Evolutionary conservation across 495 filamentous ascomycete species (phyloP).

Genomic region (Penicillium canariense): DNA sequence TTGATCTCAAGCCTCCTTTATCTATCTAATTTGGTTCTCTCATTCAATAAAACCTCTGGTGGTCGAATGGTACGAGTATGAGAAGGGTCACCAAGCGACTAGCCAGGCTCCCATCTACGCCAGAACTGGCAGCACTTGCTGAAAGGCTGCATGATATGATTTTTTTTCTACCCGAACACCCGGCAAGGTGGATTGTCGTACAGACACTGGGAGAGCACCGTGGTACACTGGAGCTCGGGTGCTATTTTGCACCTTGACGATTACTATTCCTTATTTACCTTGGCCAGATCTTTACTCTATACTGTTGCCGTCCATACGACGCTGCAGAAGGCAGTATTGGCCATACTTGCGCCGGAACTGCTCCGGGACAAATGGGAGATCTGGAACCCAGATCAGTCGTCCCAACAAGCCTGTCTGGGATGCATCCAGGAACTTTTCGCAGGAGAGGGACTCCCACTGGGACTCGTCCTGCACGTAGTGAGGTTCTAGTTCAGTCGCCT

Average conservation of each 20-base stretch:
- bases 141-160: too few species aligned
- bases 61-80: neutral
- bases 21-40: neutral
- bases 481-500: conserved; percentile 62
- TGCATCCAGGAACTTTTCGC: conserved; percentile 77
- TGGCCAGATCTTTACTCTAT: conserved; percentile 2
- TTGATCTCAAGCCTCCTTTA: too few species aligned
- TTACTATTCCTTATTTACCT: too few species aligned
- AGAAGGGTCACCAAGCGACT: too few species aligned
- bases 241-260: too few species aligned
- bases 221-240: too few species aligned
- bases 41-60: neutral
- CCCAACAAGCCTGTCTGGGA: conserved; percentile 67
- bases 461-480: conserved; percentile 65
- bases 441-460: conserved; percentile 72
- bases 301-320: conserved; percentile 18
- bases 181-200: too few species aligned
- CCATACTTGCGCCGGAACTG: conserved; percentile 73
- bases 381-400: conserved; percentile 82
- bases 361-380: conserved; percentile 66
- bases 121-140: too few species aligned
- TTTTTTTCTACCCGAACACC: too few species aligned
- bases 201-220: too few species aligned
- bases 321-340: conserved; percentile 73
- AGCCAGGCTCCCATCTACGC: too few species aligned